These are phyloP conservation scores for Mycena sp. DNA, from an alignment of 1,284 basidiomycete species.

Conservation along the genomic window DNA sequence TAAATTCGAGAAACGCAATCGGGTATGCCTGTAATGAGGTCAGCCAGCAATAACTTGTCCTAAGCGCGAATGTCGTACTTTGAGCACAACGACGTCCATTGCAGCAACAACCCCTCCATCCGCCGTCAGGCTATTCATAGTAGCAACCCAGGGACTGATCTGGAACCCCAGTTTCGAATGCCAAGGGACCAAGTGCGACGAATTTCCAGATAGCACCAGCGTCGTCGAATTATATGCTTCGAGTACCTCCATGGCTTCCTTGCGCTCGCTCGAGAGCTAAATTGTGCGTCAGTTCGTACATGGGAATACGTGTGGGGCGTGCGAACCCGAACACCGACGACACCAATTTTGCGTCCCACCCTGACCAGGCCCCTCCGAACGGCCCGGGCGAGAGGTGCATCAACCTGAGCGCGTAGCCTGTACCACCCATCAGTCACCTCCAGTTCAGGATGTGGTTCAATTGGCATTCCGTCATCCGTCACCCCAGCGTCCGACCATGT, in stretches of 20 bases:
- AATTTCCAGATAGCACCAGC: constrained; percentile 84
- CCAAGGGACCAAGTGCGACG: constrained; percentile 88
- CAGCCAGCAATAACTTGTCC: constrained; percentile 31
- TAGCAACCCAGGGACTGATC: constrained; percentile 70
- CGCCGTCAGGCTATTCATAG: constrained; percentile 79
- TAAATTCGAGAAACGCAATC: constrained; percentile 71
- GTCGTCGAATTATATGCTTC: constrained; percentile 79
- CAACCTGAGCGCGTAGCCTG: constrained; percentile 79
- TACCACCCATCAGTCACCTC: constrained; percentile 99
- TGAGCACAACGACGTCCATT: constrained; percentile 81
- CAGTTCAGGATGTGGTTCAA: constrained; percentile 61
- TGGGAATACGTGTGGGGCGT: background rate
- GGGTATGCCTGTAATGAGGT: constrained; percentile 58
- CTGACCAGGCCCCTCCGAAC: constrained; percentile 71
- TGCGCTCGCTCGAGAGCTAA: constrained; percentile 75
- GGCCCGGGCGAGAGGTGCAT: constrained; percentile 79
- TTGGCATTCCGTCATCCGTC: constrained; percentile 51
- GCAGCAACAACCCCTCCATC: constrained; percentile 86
- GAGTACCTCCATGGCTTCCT: constrained; percentile 86
- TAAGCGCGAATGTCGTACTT: constrained; percentile 52
- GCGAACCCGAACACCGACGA: constrained; percentile 83
- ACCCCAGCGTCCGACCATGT: constrained; percentile 53
- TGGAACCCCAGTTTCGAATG: constrained; percentile 87
- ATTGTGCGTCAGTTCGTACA: background rate
- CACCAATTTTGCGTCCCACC: constrained; percentile 85